These are phyloP conservation scores for Parafenestella ontariensis DNA, from an alignment of 2,329 filamentous ascomycete species.

Conservation along the genomic window DNA sequence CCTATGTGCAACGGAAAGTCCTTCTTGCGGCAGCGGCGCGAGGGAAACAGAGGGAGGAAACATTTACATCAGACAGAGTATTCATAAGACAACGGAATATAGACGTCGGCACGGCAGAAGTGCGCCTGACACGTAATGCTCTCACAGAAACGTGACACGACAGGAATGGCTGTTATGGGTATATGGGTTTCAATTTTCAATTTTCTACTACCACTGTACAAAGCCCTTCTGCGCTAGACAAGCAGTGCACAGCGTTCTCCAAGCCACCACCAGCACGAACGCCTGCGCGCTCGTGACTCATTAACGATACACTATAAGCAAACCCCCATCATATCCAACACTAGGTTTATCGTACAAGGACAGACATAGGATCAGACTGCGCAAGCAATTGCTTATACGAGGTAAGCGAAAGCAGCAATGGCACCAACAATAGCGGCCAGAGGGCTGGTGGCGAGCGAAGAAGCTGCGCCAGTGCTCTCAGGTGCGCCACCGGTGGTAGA, in stretches of 20 bases:
- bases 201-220: conserved; percentile 32
- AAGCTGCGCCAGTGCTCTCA: conserved; percentile 38
- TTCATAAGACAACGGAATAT: not conserved
- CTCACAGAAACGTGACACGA: not conserved
- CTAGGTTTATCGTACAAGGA: conserved; percentile 22
- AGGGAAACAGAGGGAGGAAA: not conserved
- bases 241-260: conserved; percentile 29
- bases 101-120: not conserved
- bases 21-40: not conserved
- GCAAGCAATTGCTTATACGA: conserved; percentile 39
- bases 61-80: not conserved
- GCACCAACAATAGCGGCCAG: conserved; percentile 51
- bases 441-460: conserved; percentile 42
- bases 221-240: conserved; percentile 33
- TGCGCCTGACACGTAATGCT: not conserved
- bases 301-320: conserved; percentile 19
- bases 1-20: not conserved
- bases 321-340: conserved; percentile 24
- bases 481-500: conserved; percentile 18
- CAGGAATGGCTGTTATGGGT: not conserved
- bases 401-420: conserved; percentile 51
- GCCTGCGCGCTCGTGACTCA: conserved; percentile 15
- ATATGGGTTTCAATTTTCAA: conserved; percentile 15
- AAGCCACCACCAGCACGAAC: conserved; percentile 1
- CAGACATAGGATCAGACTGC: conserved; percentile 5